Evolutionary conservation across 2,329 filamentous ascomycete species (phyloP), one percentile per base, ranked within the genome.

Genomic region (Colletotrichum scovillei): DNA sequence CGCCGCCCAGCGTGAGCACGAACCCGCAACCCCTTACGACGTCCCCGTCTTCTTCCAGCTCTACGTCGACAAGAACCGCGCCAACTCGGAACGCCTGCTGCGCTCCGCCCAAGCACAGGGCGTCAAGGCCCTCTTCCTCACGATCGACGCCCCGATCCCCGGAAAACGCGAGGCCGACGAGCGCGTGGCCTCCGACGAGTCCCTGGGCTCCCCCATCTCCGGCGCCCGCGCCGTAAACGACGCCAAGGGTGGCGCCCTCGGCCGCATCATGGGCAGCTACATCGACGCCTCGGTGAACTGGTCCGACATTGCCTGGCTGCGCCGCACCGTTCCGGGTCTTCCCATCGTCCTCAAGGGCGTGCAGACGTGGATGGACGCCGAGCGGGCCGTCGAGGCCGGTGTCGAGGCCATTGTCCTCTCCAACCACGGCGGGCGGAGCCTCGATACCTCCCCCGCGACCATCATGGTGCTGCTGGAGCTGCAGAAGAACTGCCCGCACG

Each of bases 271-370:
- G 86, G 88, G 88, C 12, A 78, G 82, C 35, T 89, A 88, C 81
- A 86, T 92, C 77, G 90, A 92, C 78, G 77, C 89, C 4, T 85
- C 86, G 22, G 82, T 91, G 16, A 86, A 77, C 8, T 94, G 92
- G 92, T 86, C 88, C 57, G 92, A 93, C 78, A 84, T 94, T 1
- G 82, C 86, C 5, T 94, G 92, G 91, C 78, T 94, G 26, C 89
- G 91, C 84, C 86, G 84, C 79, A 82, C 84, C 70, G 87, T 89
- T 38, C 86, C 81, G 1, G 86, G 86, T 0, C 85, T 90, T 8
- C 83, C 91, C 78, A 76, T 94, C 84, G 83, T 92, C 75, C 62
- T 94, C 30, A 95, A 94, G 80, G 92, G 92, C 0, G 89, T 95
- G n/a, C 92, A 94, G 82, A 89, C 88, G 16, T 88, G 89, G 0